Evolutionary conservation across 345 rosid species (phyloP).

Genomic region (Eucalyptus sp.): DNA sequence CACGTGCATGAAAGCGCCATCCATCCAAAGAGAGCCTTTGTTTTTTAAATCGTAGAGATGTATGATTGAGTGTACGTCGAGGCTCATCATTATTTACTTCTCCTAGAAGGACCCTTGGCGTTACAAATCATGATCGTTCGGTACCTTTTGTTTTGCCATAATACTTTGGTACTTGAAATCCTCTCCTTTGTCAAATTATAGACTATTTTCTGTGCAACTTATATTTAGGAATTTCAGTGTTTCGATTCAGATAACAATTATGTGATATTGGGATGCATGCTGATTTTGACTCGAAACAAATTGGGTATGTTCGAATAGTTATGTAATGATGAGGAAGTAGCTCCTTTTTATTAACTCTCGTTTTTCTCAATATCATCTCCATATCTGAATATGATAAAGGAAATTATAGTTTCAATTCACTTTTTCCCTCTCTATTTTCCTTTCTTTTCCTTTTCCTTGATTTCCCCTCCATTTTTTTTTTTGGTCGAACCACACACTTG

Average conservation of each 20-base stretch:
- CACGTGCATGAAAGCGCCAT: not conserved
- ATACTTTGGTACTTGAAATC: not conserved
- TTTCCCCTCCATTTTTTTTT: not conserved
- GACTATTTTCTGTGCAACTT: too few species aligned
- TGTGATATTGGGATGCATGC: not conserved
- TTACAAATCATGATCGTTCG: not conserved
- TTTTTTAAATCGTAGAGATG: not conserved
- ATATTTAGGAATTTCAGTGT: not conserved
- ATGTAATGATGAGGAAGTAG: not conserved
- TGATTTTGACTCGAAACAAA: not conserved
- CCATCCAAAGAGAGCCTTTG: not conserved
- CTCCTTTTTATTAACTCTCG: not conserved
- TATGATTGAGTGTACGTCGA: not conserved
- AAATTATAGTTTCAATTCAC: not conserved
- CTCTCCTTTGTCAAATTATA: not conserved
- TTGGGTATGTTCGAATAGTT: not conserved
- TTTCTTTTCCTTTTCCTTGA: not conserved
- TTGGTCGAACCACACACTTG: not conserved
- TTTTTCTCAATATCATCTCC: not conserved
- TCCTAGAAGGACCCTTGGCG: not conserved
- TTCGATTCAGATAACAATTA: fast-evolving
- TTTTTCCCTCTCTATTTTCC: not conserved
- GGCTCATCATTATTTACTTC: not conserved
- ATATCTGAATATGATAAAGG: fast-evolving
- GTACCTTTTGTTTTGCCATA: not conserved